Evolutionary conservation across 768 basidiomycete genomes (phyloP), one percentile per base, ranked within the genome.

Genomic region (Xerocomus potaroensis): DNA sequence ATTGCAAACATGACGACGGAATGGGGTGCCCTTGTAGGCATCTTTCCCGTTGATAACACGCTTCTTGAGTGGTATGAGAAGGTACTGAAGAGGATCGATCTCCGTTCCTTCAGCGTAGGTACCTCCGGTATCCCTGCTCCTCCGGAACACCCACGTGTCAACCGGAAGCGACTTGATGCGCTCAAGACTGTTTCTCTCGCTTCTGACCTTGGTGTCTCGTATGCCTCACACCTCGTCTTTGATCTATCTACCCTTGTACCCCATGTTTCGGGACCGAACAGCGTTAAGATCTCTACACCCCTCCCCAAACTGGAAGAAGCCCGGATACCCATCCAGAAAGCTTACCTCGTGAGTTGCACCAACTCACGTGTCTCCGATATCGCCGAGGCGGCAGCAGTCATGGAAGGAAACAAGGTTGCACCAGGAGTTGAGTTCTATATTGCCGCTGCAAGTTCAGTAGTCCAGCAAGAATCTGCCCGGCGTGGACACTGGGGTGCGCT

Each of bases 1-100:
- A 98, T 98, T 55, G 75, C 93, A n/a, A 98, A 99, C 67, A 99
- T 98, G 96, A 98, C 96, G 5, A 98, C 96, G 24, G 96, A 99
- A 67, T 99, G 96, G 96, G 96, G 96, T 35, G 96, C 96, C 3
- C 78, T 99, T 2, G 93, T 81, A 8, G 96, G 96, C 26, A 82
- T 96, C 7, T 98, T 99, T 73, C 94, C 95, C 0, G 84, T 91
- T 5, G 96, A 99, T 61, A 74, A 81, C 16, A 82, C 79, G 8
- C 77, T 93, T 16, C 61, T 93, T 29, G 66, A 79, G 22, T 99
- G 94, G 94, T 99, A 98, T 64, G 86, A 90, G 35, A 69, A 71
- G 5, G 72, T 78, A 11, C 66, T 95, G 50, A 74, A 74, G 52
- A 89, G 83, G 66, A 73, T 87, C 33, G 87, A 94, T 61, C 69